Evolutionary conservation across 2,329 filamentous ascomycete species (phyloP).

Genomic region (Hypoxylon sp.): DNA sequence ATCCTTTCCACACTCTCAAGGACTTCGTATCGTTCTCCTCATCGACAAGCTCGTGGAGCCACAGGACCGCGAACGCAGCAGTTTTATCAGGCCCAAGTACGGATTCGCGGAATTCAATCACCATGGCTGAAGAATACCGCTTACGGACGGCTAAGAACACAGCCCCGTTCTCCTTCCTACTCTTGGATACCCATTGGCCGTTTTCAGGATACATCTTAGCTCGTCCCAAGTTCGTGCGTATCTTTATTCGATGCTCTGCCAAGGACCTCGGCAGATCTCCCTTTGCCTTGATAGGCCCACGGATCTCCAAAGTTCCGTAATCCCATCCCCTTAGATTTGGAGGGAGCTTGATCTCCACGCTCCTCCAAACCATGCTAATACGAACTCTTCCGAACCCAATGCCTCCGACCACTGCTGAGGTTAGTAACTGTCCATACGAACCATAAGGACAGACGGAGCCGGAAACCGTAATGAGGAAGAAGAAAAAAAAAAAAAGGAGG

Average conservation of each 20-base stretch:
- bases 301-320: constrained; percentile 76
- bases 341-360: constrained; percentile 72
- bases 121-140: constrained; percentile 68
- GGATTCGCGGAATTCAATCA: constrained; percentile 71
- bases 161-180: constrained; percentile 54
- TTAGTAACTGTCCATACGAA: constrained; percentile 22
- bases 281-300: constrained; percentile 62
- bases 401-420: constrained; percentile 68
- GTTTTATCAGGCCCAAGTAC: constrained; percentile 65
- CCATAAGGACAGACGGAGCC: too few relatives aligned
- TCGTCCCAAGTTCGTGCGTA: constrained; percentile 68
- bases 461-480: neutral
- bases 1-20: constrained; percentile 75
- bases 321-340: constrained; percentile 75
- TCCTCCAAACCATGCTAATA: constrained; percentile 80
- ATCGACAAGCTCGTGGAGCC: constrained; percentile 77
- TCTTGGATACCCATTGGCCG: constrained; percentile 65
- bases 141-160: constrained; percentile 69
- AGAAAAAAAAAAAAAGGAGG: neutral
- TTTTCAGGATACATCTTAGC: constrained; percentile 69
- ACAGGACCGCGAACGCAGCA: constrained; percentile 72
- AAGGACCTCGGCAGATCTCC: constrained; percentile 62
- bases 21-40: constrained; percentile 71
- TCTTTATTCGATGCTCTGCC: constrained; percentile 66
- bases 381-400: constrained; percentile 78